Evolutionary conservation across 192 early-diverging fungal genomes (phyloP).

Genomic region (Linnemannia zychae): DNA sequence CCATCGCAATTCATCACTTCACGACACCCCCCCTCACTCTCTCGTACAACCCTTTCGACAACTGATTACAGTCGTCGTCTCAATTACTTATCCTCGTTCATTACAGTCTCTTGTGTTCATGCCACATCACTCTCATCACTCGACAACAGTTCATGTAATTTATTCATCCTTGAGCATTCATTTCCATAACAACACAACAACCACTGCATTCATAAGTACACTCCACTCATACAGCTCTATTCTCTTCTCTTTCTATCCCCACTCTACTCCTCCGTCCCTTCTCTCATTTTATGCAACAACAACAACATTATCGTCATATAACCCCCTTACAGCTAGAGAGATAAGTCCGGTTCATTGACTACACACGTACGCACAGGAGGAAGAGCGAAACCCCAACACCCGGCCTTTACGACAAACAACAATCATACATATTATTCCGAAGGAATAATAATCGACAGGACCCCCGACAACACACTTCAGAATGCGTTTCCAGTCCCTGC

Average conservation of each 20-base stretch:
- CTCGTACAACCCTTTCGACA: background rate
- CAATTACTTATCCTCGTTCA: background rate
- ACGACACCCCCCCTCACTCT: background rate
- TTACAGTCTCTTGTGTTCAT: background rate
- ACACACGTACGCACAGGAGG: background rate
- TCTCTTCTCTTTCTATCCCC: background rate
- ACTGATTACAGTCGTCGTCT: background rate
- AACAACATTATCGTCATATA: too few relatives aligned
- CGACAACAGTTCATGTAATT: conserved; percentile 2
- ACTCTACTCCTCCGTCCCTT: background rate
- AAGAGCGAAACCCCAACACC: background rate
- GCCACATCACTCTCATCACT: background rate
- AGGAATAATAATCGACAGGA: background rate
- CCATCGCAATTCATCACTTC: background rate
- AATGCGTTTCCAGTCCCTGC: conserved; percentile 2
- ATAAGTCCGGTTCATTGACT: background rate
- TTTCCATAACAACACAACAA: background rate
- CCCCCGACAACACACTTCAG: background rate
- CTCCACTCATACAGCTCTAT: background rate
- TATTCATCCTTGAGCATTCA: background rate
- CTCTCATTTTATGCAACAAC: background rate
- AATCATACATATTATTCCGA: background rate
- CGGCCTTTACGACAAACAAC: background rate
- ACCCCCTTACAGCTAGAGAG: conserved; percentile 5
- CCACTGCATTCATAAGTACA: background rate